Conservation (phyloP, 768 basidiomycete genomes). For the Trametes sanguinea region DNA sequence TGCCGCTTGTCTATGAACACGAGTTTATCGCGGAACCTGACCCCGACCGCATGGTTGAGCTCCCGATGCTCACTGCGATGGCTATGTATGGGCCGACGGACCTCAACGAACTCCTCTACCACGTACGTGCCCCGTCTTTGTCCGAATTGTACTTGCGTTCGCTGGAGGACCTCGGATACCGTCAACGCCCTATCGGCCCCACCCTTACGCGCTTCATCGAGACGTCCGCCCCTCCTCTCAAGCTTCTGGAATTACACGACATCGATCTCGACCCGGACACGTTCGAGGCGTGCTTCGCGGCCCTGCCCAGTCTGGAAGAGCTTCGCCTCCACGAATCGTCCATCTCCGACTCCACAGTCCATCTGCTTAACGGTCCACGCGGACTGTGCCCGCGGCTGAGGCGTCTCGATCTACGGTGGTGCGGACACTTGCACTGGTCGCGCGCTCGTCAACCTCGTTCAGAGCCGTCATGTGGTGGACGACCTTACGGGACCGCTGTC, state of each 20-base stretch:
- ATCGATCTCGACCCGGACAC: conserved; percentile 43
- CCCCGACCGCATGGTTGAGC: conserved; percentile 21
- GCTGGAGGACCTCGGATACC: conserved; percentile 35
- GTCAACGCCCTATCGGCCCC: conserved; percentile 37
- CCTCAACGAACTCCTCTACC: conserved; percentile 33
- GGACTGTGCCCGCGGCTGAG: conserved; percentile 49
- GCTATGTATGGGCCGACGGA: conserved; percentile 35
- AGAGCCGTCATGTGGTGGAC: conserved; percentile 35
- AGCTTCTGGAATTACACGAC: conserved; percentile 51
- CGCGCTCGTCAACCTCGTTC: conserved; percentile 52
- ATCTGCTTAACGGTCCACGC: conserved; percentile 38
- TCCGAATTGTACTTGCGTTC: conserved; percentile 44
- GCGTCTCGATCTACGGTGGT: conserved; percentile 60
- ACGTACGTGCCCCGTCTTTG: conserved; percentile 40
- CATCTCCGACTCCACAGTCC: conserved; percentile 49
- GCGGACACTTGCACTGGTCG: conserved; percentile 53
- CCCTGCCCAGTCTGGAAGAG: conserved; percentile 45
- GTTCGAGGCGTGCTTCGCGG: conserved; percentile 39
- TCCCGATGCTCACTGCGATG: conserved; percentile 35
- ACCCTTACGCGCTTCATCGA: conserved; percentile 36
- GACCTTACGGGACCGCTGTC: conserved; percentile 7
- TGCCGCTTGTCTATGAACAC: conserved; percentile 35
- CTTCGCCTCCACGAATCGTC: conserved; percentile 61
- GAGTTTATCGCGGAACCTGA: conserved; percentile 25
- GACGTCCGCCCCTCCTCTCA: conserved; percentile 37